Evolutionary conservation across 1,139 yeast species (phyloP), one percentile per base, ranked within the genome.

Genomic region (Magnusiomyces ingens): DNA sequence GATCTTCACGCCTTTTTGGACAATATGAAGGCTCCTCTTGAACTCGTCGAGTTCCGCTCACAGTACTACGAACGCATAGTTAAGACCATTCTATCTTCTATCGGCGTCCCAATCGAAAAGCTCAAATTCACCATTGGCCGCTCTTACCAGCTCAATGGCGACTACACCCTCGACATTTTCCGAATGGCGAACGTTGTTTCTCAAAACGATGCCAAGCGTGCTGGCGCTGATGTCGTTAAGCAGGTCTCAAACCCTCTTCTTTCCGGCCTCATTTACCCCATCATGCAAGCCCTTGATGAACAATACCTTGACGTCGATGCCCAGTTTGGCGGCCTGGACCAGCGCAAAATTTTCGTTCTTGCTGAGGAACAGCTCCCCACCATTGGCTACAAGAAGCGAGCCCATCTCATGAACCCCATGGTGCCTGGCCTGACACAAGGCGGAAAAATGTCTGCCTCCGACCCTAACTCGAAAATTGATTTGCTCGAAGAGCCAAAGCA

Each of bases 171-270:
- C 82, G 99, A 94, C 66, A 73, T 93, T 51, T 94, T 90, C 79
- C 82, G 82, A 68, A 71, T 93, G 67, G 79, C 94, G 48, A 91
- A 93, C 68, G 71, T 75, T 47, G 96, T 88, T 32, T 83, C 95
- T 22, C 96, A 88, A 72, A 91, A 93, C 68, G 98, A 91, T 67
- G 97, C 98, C 61, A 89, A 89, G 75, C 84, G 99, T 71, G 99
- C 99, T 1, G 99, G 99, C 68, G 99, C 99, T 13, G 99, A 94
- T 71, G 99, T 94, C 55, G 99, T 94, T 59, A 94, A 94, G 71
- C 99, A 94, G 74, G 97, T 91, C 52, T 83, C 89, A 47, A 90
- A 90, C 71, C 99, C 99, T 38, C 79, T 91, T 61, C 79, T 94
- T 59, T 84, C 95, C 37, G 99, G 99, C 3, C 80, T 94, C 69